Evolutionary conservation across 495 filamentous ascomycete species (phyloP), one percentile per base, ranked within the genome.

Genomic region (Penicillium simplicissimum): DNA sequence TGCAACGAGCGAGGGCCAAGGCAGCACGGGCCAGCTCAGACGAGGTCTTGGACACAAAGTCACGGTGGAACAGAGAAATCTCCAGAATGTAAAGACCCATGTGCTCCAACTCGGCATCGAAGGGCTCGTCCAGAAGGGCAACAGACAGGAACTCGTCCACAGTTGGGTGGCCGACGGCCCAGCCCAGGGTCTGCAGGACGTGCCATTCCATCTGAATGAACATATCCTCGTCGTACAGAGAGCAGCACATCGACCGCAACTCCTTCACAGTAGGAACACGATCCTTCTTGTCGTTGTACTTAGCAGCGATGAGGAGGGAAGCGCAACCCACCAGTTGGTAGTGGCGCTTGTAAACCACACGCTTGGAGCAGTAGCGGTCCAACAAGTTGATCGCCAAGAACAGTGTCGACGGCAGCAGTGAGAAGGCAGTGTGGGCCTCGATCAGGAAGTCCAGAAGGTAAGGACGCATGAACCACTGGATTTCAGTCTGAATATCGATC

Each of bases 121-220:
- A 85, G 7, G 72, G 67, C 43, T 77, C 74, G 60, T 92, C 89
- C 62, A 90, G 76, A 57, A 88, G 85, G 25, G 82, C 80, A 60
- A 96, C 72, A 64, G 96, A 88, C 42, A 97, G 82, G 77, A 97
- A 99, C 70, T 85, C 88, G 72, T 98, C 93, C 56, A 97, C 90
- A 34, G 95, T 97, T 1, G 95, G 93, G 79, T 97, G 93, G 42
- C 95, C 95, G 65, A 99, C 88, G 65, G 88, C 86, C 96, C 96
- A 99, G 61, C 91, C 89, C 60, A 99, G 83, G n/a, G 95, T 98
- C 76, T 96, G 93, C 66, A 99, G 82, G 10, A 99, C 95, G 74
- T 99, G 95, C 94, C 96, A 97, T 75, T 99, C 95, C 96, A 99
- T 98, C 76, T 99, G 95, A 15, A 91, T 93, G 78, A 99, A 99